Conservation (phyloP, 2,329 filamentous ascomycete species). For the Teratosphaeria viscida region DNA sequence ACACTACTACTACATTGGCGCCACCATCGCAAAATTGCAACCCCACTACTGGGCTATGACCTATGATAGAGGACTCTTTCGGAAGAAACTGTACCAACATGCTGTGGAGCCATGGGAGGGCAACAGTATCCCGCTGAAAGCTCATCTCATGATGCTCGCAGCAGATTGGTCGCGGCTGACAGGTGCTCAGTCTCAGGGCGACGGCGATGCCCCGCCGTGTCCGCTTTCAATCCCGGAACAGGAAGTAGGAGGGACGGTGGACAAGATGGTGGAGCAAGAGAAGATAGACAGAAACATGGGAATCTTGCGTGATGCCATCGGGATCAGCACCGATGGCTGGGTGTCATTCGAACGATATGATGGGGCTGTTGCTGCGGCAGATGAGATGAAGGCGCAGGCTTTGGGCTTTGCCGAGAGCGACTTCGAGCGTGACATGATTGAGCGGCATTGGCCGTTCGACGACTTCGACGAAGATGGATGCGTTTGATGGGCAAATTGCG, state of each 20-base stretch:
- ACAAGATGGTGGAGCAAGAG: constrained; percentile 11
- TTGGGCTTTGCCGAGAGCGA: constrained; percentile 10
- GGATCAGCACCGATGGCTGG: constrained; percentile 15
- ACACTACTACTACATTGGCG: constrained; percentile 17
- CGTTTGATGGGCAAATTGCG: constrained; percentile 16
- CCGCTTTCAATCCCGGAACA: constrained; percentile 9
- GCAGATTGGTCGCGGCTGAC: constrained; percentile 7
- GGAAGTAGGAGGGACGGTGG: constrained; percentile 13
- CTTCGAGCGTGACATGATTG: constrained; percentile 8
- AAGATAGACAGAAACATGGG: constrained; percentile 18
- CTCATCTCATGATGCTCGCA: constrained; percentile 10
- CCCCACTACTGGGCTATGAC: constrained; percentile 13
- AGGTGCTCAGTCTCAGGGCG: neutral
- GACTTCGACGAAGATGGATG: constrained; percentile 21
- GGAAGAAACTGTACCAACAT: constrained; percentile 11
- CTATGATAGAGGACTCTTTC: constrained; percentile 7
- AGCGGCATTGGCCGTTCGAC: constrained; percentile 15
- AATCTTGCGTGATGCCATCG: constrained; percentile 11
- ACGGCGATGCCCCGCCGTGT: constrained; percentile 1
- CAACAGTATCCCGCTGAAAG: constrained; percentile 15
- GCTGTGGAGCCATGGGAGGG: constrained; percentile 18
- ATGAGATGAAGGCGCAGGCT: constrained; percentile 17
- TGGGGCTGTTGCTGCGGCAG: constrained; percentile 6
- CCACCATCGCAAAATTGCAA: constrained; percentile 7
- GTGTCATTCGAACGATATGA: constrained; percentile 14